Base-by-base conservation (phyloP, 2,329 filamentous ascomycete genomes). In the Fusarium penzigii region DNA sequence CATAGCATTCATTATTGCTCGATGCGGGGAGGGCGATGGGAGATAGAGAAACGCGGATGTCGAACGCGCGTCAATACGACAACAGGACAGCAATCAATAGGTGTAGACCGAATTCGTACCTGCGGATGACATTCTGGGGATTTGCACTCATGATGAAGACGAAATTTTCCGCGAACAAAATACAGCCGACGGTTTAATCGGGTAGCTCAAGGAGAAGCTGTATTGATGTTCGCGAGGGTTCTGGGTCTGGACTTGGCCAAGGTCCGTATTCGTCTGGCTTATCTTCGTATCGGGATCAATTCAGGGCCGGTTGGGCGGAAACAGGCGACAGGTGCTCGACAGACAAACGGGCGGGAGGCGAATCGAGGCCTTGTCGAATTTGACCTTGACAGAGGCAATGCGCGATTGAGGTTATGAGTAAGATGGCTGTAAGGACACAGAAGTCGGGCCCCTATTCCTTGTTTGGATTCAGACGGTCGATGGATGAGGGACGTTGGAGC, bases 91-190 rank as follows among this genome's bases (percentile, higher is more conserved):
- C 14, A 17, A 25, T 25, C 20, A 25, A 25, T 25, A 7, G 20
- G 20, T 25, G 20, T 36, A 14, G 32, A 11, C 32, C 46, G 57
- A 53, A 51, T 52, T 52, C 80, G 63, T 83, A 88, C 85, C 85
- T 86, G 77, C 83, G 79, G 75, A 86, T 86, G 55, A 85, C 82
- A 68, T 84, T 83, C 62, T 79, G 73, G 49, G 73, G 69, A 65
- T 70, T 78, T 63, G 70, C 66, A 61, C 71, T 73, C 78, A 80
- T 80, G 58, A 61, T 70, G 61, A 55, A 58, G 56, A 36, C 48
- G 56, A 14, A 11, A 5, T 47, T 53, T 40, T 58, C 53, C 53
- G 49, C 41, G 36, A 39, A 40, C 44, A 59, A 42, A 46, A 32
- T 51, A 48, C 38, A 48, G 48, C 50, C 52, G 46, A 36, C 17